Percentiles rank a stretch among this genome's conserved stretches.
Conservation (phyloP, 208 protist species). For the Phytomonas francai region DNA sequence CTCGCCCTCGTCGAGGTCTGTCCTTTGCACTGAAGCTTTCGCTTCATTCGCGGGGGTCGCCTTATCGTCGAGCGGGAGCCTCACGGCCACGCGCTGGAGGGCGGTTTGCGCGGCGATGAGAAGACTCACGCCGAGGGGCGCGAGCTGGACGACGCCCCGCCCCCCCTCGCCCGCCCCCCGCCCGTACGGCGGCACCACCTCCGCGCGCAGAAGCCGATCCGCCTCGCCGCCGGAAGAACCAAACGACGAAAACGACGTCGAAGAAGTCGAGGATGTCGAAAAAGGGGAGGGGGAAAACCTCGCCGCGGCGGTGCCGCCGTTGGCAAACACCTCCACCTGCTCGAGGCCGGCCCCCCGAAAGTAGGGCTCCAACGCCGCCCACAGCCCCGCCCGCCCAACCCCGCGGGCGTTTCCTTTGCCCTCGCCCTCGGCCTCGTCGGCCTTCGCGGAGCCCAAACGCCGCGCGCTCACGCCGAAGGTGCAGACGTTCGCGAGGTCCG, state of each 20-base stretch:
- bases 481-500: slow-evolving; percentile 27
- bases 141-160: slow-evolving; percentile 22
- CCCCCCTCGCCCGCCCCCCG: no score
- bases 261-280: slow-evolving; percentile 13
- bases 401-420: background rate
- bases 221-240: background rate
- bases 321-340: slow-evolving; percentile 48
- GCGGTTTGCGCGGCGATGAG: slow-evolving; percentile 33
- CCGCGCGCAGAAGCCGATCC: no score
- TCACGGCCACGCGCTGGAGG: slow-evolving; percentile 33
- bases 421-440: background rate
- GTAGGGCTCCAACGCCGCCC: slow-evolving; percentile 30
- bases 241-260: background rate
- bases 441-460: background rate
- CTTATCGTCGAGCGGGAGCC: background rate
- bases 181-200: no score
- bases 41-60: no score
- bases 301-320: slow-evolving; percentile 19
- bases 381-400: background rate
- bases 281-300: slow-evolving; percentile 23
- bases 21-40: no score
- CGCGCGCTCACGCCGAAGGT: slow-evolving; percentile 24
- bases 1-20: no score
- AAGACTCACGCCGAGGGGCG: slow-evolving; percentile 61
- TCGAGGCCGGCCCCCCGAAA: slow-evolving; percentile 24